Percentiles rank a stretch among this genome's conserved stretches.
phyloP scores from a whole-genome alignment of 2,329 filamentous ascomycete genomes.

The Cordyceps javanica region DNA sequence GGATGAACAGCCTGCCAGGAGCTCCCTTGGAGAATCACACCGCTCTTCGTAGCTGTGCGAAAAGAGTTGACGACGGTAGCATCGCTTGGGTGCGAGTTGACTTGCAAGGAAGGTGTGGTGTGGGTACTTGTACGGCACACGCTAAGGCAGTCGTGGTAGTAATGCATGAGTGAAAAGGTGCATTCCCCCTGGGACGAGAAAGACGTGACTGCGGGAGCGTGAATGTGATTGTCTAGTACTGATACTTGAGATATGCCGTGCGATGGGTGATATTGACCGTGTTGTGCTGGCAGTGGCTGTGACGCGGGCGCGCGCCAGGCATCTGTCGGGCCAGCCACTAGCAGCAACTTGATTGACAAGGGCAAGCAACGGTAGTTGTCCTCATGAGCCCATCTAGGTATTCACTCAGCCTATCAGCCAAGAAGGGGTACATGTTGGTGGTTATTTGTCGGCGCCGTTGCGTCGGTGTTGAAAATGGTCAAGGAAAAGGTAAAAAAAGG shows the following conservation, averaged over 20 bases:
- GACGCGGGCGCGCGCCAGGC: background rate
- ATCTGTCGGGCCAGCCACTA: no score
- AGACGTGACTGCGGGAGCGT: background rate
- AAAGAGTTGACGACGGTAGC: background rate
- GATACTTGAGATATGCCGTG: no score
- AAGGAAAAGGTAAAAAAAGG: no score
- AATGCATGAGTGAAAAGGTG: background rate
- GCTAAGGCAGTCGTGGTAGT: background rate
- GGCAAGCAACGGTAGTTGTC: no score
- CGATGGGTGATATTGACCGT: background rate
- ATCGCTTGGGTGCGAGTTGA: background rate
- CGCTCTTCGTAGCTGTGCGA: background rate
- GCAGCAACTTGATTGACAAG: no score
- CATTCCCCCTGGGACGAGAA: background rate
- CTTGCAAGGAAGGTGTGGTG: background rate
- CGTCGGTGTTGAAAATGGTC: no score
- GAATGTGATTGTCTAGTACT: background rate
- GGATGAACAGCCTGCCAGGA: background rate
- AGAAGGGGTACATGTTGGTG: no score
- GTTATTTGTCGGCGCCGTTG: no score
- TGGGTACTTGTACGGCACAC: background rate
- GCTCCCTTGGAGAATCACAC: background rate
- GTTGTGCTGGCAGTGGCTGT: slow-evolving; percentile 1
- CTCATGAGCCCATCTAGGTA: no score
- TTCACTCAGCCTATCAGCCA: no score